Base-by-base conservation (phyloP, 1,139 yeast species). In the Kazachstania sp. region DNA sequence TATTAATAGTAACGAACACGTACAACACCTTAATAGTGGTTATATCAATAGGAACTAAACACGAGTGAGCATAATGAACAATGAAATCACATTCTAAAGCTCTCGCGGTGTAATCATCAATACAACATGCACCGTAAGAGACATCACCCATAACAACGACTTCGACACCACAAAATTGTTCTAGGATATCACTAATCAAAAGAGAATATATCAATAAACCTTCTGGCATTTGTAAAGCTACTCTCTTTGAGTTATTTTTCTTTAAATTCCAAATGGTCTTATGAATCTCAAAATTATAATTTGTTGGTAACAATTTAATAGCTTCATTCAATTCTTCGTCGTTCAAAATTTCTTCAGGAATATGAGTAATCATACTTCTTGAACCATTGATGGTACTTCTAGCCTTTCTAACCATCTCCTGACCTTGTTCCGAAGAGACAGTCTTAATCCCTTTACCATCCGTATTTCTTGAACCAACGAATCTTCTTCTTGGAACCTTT, bases 91-190 rank as follows among this genome's bases (percentile, higher is more conserved):
- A 94, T 47, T 86, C 95, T 41, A 92, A 69, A 0, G 97, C 82
- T 51, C 90, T 72, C 3, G 99, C 98, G 0, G 98, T 90, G 62
- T 75, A 92, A 63, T 92, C 99, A 64, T 92, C 99, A 45, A 92
- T 88, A 67, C 99, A 92, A 63, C 99, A 92, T 0, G 99, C 99
- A 32, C 99, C 99, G 60, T 92, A 92, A 0, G 97, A 87, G 0
- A 92, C 98, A 66, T 92, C 99, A 2, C 99, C 99, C 98, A 92
- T 94, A 4, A 92, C 95, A 1, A 94, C 73, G 0, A 92, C 86
- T 60, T 90, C 96, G 44, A 84, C 92, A 6, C 71, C 69, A 61
- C 97, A 88, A 59, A 92, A 90, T 65, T 90, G 96, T 61, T 88
- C 96, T 37, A 92, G 65, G 30, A 92, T 92, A 65, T 92, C 99